A percentile compares a stretch with the other conserved stretches of the same genome.
phyloP scores from a whole-genome alignment of 1,284 basidiomycete species.

The Ceratorhiza oryzae-sativae region DNA sequence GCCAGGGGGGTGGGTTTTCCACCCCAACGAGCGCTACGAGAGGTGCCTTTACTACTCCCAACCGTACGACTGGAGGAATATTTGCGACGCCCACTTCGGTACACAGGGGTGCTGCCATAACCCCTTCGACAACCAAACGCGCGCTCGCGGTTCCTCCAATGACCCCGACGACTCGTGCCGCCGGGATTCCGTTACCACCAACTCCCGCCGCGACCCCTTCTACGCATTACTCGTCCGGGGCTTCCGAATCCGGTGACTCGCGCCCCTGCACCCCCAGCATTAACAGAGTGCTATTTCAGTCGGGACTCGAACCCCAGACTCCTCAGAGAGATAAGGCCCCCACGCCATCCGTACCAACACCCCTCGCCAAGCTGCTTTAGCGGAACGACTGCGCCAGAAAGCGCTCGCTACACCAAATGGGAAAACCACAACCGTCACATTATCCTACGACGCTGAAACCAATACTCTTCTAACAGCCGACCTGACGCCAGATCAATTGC shows the following conservation, averaged over 20 bases:
- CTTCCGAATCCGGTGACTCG: slow-evolving; percentile 47
- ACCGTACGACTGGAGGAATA: slow-evolving; percentile 15
- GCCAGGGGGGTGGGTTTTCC: slow-evolving; percentile 5
- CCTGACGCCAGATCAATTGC: slow-evolving; percentile 70
- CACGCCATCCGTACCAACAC: slow-evolving; percentile 45
- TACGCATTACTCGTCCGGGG: slow-evolving; percentile 52
- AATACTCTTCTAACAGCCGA: slow-evolving; percentile 49
- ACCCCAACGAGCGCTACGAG: slow-evolving; percentile 36
- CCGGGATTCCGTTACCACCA: slow-evolving; percentile 29
- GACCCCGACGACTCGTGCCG: slow-evolving; percentile 26
- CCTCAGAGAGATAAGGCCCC: slow-evolving; percentile 27
- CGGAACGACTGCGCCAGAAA: slow-evolving; percentile 72
- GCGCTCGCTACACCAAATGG: slow-evolving; percentile 62
- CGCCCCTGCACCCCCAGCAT: slow-evolving; percentile 68
- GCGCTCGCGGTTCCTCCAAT: background rate
- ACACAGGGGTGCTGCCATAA: background rate
- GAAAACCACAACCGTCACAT: slow-evolving; percentile 61
- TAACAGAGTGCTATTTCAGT: slow-evolving; percentile 28
- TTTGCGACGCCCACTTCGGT: slow-evolving; percentile 32
- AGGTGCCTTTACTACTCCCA: slow-evolving; percentile 23
- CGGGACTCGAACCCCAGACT: slow-evolving; percentile 10
- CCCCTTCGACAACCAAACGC: slow-evolving; percentile 5
- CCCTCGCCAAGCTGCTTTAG: slow-evolving; percentile 74
- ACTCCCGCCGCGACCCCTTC: slow-evolving; percentile 30
- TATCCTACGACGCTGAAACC: slow-evolving; percentile 34